A percentile compares a stretch with the other conserved stretches of the same genome.
These are phyloP conservation scores for Boletus barrowsii DNA, from an alignment of 768 basidiomycete genomes.

Conservation along the genomic window DNA sequence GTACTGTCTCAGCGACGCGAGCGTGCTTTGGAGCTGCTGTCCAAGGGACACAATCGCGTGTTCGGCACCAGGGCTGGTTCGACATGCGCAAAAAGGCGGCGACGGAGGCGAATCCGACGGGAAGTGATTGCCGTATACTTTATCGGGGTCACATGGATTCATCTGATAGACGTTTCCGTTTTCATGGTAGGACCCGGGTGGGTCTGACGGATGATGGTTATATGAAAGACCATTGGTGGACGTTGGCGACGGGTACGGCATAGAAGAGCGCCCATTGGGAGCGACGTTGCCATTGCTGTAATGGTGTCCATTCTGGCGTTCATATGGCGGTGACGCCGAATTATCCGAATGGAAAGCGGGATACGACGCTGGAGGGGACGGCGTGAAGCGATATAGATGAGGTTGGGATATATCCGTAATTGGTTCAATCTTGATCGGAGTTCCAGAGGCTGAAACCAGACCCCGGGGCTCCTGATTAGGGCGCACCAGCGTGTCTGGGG, in stretches of 20 bases:
- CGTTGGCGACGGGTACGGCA: constrained; percentile 35
- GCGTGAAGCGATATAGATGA: constrained; percentile 67
- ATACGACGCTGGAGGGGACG: constrained; percentile 57
- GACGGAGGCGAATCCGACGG: constrained; percentile 31
- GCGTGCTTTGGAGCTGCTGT: constrained; percentile 59
- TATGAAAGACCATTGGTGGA: constrained; percentile 34
- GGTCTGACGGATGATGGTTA: constrained; percentile 33
- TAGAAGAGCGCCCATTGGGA: constrained; percentile 26
- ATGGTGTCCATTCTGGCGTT: constrained; percentile 34
- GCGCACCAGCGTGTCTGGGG: constrained; percentile 34
- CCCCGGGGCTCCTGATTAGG: constrained; percentile 38
- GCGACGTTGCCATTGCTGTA: constrained; percentile 31
- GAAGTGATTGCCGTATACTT: constrained; percentile 33
- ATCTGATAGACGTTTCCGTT: constrained; percentile 37
- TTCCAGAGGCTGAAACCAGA: constrained; percentile 45
- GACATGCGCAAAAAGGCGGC: constrained; percentile 56
- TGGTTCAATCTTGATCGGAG: constrained; percentile 69
- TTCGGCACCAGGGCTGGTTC: constrained; percentile 56
- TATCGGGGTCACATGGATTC: constrained; percentile 34
- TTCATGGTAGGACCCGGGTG: constrained; percentile 30
- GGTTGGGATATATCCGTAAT: constrained; percentile 44
- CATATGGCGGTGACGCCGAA: constrained; percentile 34
- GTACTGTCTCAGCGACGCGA: constrained; percentile 58
- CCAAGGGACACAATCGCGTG: constrained; percentile 59
- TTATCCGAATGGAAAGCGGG: constrained; percentile 48